A percentile compares a stretch with the other conserved stretches of the same genome.
phyloP scores from a whole-genome alignment of 2,329 filamentous ascomycete genomes.

The Cyphellophora attinorum region DNA sequence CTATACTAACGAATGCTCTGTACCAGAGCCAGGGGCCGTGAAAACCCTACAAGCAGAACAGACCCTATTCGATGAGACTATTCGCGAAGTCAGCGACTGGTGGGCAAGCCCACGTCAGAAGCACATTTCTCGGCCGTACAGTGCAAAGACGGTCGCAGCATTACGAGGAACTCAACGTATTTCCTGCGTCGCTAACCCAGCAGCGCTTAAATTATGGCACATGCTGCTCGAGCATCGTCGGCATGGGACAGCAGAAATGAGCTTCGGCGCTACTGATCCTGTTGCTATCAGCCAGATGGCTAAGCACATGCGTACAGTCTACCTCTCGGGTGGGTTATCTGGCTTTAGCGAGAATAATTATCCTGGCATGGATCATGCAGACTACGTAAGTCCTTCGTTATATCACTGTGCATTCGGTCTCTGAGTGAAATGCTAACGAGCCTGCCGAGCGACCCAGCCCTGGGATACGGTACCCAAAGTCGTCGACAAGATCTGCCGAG shows the following conservation, averaged over 20 bases:
- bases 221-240: constrained; percentile 4
- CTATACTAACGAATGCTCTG: too few relatives aligned
- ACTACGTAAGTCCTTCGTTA: too few relatives aligned
- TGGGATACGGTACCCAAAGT: constrained; percentile 34
- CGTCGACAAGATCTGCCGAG: constrained; percentile 31
- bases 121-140: constrained; percentile 5
- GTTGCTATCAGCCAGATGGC: constrained; percentile 5
- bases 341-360: constrained; percentile 28
- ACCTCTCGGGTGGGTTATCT: constrained; percentile 32
- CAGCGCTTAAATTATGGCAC: constrained; percentile 5
- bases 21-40: too few relatives aligned
- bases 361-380: constrained; percentile 32
- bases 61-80: not conserved
- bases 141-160: constrained; percentile 5
- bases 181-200: constrained; percentile 3
- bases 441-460: too few relatives aligned
- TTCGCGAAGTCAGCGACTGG: not conserved
- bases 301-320: constrained; percentile 22
- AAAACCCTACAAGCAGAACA: too few relatives aligned
- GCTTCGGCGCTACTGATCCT: constrained; percentile 4
- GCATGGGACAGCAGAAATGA: constrained; percentile 5
- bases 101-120: too few relatives aligned
- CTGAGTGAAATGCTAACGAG: too few relatives aligned
- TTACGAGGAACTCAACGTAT: constrained; percentile 4
- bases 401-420: too few relatives aligned